These are phyloP conservation scores for Chlorella sorokiniana DNA, from an alignment of 139 green algal genomes.

Conservation along the genomic window DNA sequence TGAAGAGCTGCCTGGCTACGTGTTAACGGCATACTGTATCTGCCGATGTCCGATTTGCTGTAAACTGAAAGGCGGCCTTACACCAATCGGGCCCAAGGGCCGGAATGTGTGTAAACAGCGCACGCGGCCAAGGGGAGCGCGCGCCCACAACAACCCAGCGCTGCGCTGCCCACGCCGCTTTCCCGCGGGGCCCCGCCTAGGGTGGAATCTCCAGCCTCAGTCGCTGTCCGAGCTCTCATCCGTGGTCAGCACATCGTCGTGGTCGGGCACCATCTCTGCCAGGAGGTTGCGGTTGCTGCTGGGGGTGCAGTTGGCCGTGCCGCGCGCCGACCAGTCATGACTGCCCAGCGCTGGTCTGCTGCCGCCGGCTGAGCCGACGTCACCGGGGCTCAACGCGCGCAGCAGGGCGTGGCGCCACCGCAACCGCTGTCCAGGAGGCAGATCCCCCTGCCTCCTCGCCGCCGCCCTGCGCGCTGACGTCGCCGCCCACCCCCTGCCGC, in stretches of 20 bases:
- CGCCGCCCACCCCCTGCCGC: not conserved
- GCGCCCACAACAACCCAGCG: too few relatives aligned
- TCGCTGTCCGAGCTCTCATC: not conserved
- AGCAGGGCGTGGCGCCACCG: not conserved
- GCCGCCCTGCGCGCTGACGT: not conserved
- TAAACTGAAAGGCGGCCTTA: too few relatives aligned
- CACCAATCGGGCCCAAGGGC: too few relatives aligned
- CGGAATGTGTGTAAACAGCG: too few relatives aligned
- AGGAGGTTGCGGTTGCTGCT: not conserved
- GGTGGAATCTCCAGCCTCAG: not conserved
- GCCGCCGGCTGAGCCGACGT: not conserved
- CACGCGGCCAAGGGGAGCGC: too few relatives aligned
- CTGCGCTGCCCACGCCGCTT: too few relatives aligned
- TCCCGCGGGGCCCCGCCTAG: too few relatives aligned
- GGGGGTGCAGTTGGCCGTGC: not conserved
- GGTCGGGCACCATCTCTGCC: not conserved
- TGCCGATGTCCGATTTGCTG: too few relatives aligned
- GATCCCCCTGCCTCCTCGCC: not conserved
- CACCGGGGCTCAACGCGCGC: not conserved
- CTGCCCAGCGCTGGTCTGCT: conserved; percentile 5
- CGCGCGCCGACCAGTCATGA: conserved; percentile 5
- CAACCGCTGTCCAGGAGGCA: conserved; percentile 19
- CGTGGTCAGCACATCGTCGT: not conserved
- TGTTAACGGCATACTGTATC: too few relatives aligned
- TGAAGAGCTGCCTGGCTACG: too few relatives aligned